Evolutionary conservation across 768 basidiomycete genomes (phyloP).

Genomic region (Inosperma sp.): DNA sequence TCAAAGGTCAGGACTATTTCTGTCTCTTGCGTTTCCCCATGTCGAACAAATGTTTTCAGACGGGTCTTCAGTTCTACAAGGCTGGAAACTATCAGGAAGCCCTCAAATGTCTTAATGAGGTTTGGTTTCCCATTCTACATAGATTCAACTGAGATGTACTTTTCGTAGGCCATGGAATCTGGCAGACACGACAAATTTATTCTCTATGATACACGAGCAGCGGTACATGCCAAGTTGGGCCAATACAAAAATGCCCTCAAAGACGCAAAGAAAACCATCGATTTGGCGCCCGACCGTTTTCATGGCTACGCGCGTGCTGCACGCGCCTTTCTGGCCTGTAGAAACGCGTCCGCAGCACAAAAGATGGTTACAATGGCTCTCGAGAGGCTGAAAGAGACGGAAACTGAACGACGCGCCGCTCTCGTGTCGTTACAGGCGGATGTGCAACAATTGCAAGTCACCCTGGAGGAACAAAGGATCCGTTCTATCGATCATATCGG

Average conservation of each 20-base stretch:
- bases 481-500: slow-evolving; percentile 47
- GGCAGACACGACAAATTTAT: slow-evolving; percentile 38
- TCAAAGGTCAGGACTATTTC: too few species aligned
- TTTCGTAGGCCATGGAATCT: slow-evolving; percentile 45
- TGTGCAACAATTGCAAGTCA: slow-evolving; percentile 21
- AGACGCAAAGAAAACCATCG: slow-evolving; percentile 66
- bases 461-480: slow-evolving; percentile 21
- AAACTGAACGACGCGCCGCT: slow-evolving; percentile 42
- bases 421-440: slow-evolving; percentile 42
- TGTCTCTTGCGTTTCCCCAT: too few species aligned
- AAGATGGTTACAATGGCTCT: slow-evolving; percentile 61
- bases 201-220: slow-evolving; percentile 70
- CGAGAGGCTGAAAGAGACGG: slow-evolving; percentile 41
- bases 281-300: slow-evolving; percentile 62
- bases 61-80: slow-evolving; percentile 19
- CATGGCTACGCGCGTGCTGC: slow-evolving; percentile 77
- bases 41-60: slow-evolving; percentile 21
- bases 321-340: slow-evolving; percentile 52
- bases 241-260: slow-evolving; percentile 59
- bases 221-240: slow-evolving; percentile 59
- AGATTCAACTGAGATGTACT: neutral
- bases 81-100: slow-evolving; percentile 35
- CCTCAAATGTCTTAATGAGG: slow-evolving; percentile 46
- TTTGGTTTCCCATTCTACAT: slow-evolving; percentile 17
- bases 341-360: slow-evolving; percentile 47